Evolutionary conservation across 2,329 filamentous ascomycete species (phyloP).

Genomic region (Colletotrichum orchidophilum): DNA sequence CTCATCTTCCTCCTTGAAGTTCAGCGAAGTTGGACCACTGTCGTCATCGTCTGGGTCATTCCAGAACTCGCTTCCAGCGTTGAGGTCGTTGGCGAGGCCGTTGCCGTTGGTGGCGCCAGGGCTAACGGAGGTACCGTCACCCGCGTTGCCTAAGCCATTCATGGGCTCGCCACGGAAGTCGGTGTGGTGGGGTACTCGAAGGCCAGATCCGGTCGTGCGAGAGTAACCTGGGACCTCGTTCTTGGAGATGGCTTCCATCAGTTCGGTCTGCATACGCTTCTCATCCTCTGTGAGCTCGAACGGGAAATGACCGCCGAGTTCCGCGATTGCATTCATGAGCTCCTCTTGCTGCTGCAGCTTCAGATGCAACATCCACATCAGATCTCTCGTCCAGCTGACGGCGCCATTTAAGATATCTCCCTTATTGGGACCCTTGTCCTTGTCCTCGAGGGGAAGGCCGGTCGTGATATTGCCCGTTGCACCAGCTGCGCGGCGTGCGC

Average conservation of each 20-base stretch:
- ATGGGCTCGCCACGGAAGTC: conserved; percentile 87
- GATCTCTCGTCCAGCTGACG: conserved; percentile 94
- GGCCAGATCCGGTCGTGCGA: conserved; percentile 81
- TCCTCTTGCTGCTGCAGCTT: conserved; percentile 92
- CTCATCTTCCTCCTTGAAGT: conserved; percentile 95
- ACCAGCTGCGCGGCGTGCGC: conserved; percentile 81
- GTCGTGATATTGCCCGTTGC: conserved; percentile 85
- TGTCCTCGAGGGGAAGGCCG: conserved; percentile 91
- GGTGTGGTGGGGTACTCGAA: conserved; percentile 92
- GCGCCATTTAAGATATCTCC: conserved; percentile 97
- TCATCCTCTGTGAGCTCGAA: conserved; percentile 92
- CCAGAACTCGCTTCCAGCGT: conserved; percentile 67
- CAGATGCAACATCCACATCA: conserved; percentile 95
- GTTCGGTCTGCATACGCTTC: conserved; percentile 92
- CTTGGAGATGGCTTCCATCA: conserved; percentile 86
- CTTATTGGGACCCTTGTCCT: conserved; percentile 99
- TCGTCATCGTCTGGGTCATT: conserved; percentile 77
- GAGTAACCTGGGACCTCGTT: conserved; percentile 90
- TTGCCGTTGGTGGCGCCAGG: conserved; percentile 54
- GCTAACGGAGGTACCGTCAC: conserved; percentile 60
- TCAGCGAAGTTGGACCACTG: conserved; percentile 71
- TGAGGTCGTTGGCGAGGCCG: conserved; percentile 55
- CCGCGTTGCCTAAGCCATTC: conserved; percentile 54
- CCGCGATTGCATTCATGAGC: conserved; percentile 77
- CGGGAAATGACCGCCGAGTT: conserved; percentile 78